Conservation (phyloP, 208 protist genomes). For the Leishmania lainsoni region DNA sequence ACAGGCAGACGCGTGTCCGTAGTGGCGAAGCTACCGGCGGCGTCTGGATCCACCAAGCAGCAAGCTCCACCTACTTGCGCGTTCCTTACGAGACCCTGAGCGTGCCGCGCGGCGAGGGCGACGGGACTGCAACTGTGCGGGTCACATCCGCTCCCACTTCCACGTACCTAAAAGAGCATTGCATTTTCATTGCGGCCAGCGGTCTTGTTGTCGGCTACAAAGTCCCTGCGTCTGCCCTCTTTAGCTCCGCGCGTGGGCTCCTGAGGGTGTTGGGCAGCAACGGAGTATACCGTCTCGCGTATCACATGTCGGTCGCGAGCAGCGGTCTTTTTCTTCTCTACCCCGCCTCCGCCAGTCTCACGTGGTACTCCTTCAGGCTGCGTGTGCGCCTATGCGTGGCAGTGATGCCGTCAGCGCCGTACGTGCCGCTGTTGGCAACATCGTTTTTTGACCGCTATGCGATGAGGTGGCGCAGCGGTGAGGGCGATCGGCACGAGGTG, state of each 20-base stretch:
- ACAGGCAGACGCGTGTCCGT: conserved; percentile 19
- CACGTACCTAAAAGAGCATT: conserved; percentile 13
- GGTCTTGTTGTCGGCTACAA: conserved; percentile 31
- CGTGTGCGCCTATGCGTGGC: conserved; percentile 38
- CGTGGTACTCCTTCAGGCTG: conserved; percentile 2
- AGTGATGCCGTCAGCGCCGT: conserved; percentile 18
- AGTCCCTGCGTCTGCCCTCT: conserved; percentile 18
- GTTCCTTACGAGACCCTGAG: conserved; percentile 29
- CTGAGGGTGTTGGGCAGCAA: conserved; percentile 10
- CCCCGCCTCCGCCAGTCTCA: conserved; percentile 11
- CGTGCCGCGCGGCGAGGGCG: neutral
- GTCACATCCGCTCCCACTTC: conserved; percentile 6
- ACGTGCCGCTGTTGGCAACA: conserved; percentile 51
- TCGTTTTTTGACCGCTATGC: conserved; percentile 45
- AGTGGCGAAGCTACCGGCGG: conserved; percentile 13
- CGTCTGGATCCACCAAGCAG: conserved; percentile 8
- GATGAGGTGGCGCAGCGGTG: conserved; percentile 28
- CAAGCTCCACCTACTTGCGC: conserved; percentile 22
- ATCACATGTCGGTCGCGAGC: conserved; percentile 30
- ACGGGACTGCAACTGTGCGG: conserved; percentile 3
- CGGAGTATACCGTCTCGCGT: conserved; percentile 18
- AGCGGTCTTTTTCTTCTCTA: conserved; percentile 31
- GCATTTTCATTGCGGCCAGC: conserved; percentile 1
- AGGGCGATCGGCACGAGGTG: conserved; percentile 15
- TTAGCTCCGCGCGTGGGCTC: conserved; percentile 9